These are phyloP conservation scores for Talaromyces albobiverticillius DNA, from an alignment of 2,329 filamentous ascomycete species.

Conservation along the genomic window DNA sequence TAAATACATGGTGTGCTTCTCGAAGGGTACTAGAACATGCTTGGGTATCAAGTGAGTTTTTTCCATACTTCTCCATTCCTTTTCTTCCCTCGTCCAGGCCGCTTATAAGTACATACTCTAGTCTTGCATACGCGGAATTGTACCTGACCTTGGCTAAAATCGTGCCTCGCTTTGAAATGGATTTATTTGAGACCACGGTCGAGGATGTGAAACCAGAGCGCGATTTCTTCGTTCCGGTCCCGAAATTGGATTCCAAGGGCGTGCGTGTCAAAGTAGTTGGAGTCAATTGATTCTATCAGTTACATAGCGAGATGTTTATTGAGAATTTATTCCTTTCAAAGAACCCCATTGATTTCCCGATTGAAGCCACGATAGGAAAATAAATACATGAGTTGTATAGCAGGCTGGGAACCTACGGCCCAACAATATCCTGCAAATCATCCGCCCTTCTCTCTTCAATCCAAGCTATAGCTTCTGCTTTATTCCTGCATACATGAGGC, in stretches of 20 bases:
- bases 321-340: too few species aligned
- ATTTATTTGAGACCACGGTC: constrained; percentile 31
- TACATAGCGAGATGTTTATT: too few species aligned
- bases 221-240: constrained; percentile 7
- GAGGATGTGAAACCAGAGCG: constrained; percentile 24
- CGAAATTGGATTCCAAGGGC: constrained; percentile 9
- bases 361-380: too few species aligned
- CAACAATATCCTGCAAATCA: constrained; percentile 13
- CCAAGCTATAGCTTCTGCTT: constrained; percentile 8
- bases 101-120: constrained; percentile 16
- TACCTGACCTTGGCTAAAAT: constrained; percentile 29
- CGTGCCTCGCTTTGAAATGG: constrained; percentile 28
- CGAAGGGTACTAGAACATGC: constrained; percentile 44
- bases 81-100: too few species aligned
- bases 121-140: constrained; percentile 33
- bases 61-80: too few species aligned
- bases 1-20: constrained; percentile 38
- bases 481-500: constrained; percentile 10
- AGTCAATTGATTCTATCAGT: background rate
- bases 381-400: too few species aligned
- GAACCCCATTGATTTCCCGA: too few species aligned
- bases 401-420: too few species aligned
- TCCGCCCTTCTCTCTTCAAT: constrained; percentile 12
- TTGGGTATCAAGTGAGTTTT: constrained; percentile 43
- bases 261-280: constrained; percentile 2